phyloP scores from a whole-genome alignment of 192 early-diverging fungal species.

The Podila horticola region DNA sequence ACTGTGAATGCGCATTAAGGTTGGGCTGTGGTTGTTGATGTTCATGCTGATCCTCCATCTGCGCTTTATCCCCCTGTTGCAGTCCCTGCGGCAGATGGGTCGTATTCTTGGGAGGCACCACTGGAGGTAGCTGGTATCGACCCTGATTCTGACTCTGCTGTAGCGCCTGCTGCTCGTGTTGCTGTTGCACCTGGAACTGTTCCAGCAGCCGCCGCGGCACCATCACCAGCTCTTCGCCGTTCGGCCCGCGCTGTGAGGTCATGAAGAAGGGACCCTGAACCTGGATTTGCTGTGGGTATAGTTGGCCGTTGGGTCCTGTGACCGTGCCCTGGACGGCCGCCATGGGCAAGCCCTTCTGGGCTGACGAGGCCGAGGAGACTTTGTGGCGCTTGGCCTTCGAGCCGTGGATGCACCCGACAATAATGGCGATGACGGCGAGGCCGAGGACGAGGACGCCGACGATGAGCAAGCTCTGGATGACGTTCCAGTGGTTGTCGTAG shows the following conservation, averaged over 20 bases:
- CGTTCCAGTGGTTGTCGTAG: background rate
- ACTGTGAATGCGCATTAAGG: no score
- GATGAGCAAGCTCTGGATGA: background rate
- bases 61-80: background rate
- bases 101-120: background rate
- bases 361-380: background rate
- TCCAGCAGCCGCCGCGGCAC: background rate
- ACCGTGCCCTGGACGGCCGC: no score
- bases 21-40: no score
- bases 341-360: background rate
- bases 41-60: no score
- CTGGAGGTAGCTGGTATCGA: no score
- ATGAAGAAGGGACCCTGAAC: no score
- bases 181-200: background rate
- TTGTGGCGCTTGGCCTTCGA: background rate
- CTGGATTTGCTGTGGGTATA: no score
- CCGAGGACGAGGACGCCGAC: background rate
- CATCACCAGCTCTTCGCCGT: background rate
- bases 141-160: background rate
- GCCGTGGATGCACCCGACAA: background rate
- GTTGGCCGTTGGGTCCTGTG: no score
- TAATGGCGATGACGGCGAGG: slow-evolving; percentile 6
- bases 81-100: background rate
- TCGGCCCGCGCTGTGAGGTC: no score
- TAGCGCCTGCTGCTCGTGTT: background rate